Evolutionary conservation across 768 basidiomycete genomes (phyloP).

Genomic region (Plicaturopsis crispa): DNA sequence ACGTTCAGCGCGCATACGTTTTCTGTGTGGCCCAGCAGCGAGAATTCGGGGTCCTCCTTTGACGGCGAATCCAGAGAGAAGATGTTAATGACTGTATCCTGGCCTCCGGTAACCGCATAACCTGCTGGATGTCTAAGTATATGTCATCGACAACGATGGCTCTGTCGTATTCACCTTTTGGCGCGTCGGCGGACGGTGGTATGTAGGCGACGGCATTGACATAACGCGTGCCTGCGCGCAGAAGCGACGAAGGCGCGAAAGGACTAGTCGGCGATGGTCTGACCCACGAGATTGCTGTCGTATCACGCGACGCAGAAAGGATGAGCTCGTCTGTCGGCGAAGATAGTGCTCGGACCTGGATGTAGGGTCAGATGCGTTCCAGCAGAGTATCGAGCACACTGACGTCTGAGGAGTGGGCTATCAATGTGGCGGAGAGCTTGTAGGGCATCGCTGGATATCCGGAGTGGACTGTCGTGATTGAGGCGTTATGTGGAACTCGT

Average conservation of each 20-base stretch:
- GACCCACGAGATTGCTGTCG: conserved; percentile 84
- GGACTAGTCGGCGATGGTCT: conserved; percentile 36
- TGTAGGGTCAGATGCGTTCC: conserved; percentile 3
- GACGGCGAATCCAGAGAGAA: conserved; percentile 53
- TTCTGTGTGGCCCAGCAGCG: conserved; percentile 80
- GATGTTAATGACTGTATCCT: conserved; percentile 77
- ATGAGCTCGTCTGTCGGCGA: conserved; percentile 72
- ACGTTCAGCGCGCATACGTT: conserved; percentile 86
- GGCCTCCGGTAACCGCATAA: conserved; percentile 39
- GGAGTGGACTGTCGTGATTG: background rate
- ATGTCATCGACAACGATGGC: conserved; percentile 2
- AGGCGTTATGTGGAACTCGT: background rate
- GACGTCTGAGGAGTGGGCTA: conserved; percentile 70
- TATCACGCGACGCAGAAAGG: conserved; percentile 88
- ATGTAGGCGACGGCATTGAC: conserved; percentile 81
- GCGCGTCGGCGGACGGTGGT: conserved; percentile 57
- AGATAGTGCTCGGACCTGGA: conserved; percentile 75
- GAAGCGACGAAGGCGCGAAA: conserved; percentile 47
- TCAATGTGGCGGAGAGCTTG: conserved; percentile 69
- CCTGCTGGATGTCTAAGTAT: background rate
- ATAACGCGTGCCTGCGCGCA: conserved; percentile 63
- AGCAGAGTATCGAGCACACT: conserved; percentile 19
- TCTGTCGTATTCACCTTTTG: conserved; percentile 46
- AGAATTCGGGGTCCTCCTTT: conserved; percentile 70
- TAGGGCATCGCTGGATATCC: conserved; percentile 43